Percentiles rank a stretch among this genome's conserved stretches.
Evolutionary conservation across 2,329 filamentous ascomycete species (phyloP).

Genomic region (Endocalyx cinctus): DNA sequence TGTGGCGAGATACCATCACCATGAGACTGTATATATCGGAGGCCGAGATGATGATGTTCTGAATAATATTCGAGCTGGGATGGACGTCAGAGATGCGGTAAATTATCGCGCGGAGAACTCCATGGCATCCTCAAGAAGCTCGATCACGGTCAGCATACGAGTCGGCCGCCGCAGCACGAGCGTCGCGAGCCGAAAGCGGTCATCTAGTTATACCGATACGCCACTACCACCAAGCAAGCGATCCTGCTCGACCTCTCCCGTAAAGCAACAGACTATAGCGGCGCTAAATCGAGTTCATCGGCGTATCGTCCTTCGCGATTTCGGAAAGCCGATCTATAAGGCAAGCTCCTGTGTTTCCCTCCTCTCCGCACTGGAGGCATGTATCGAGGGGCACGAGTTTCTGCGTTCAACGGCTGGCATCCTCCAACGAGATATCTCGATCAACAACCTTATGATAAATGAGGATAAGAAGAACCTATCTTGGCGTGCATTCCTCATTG

Average conservation of each 20-base stretch:
- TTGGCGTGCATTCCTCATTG: slow-evolving; percentile 30
- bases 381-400: slow-evolving; percentile 30
- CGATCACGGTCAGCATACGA: neutral
- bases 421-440: slow-evolving; percentile 35
- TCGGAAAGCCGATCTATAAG: slow-evolving; percentile 32
- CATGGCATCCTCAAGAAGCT: no score
- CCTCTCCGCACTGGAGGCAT: slow-evolving; percentile 28
- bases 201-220: slow-evolving; percentile 6
- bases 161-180: neutral
- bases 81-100: no score
- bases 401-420: slow-evolving; percentile 24
- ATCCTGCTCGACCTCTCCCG: slow-evolving; percentile 5
- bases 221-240: slow-evolving; percentile 7
- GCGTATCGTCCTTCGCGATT: slow-evolving; percentile 32
- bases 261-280: slow-evolving; percentile 4
- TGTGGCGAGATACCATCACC: no score
- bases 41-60: no score
- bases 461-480: slow-evolving; percentile 29
- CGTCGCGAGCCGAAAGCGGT: slow-evolving; percentile 1
- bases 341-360: slow-evolving; percentile 28
- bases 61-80: no score
- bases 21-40: no score
- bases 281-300: slow-evolving; percentile 32
- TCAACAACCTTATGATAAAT: slow-evolving; percentile 37
- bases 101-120: no score